phyloP scores from a whole-genome alignment of 148 eudicot genomes.

The Selenicereus undatus region DNA sequence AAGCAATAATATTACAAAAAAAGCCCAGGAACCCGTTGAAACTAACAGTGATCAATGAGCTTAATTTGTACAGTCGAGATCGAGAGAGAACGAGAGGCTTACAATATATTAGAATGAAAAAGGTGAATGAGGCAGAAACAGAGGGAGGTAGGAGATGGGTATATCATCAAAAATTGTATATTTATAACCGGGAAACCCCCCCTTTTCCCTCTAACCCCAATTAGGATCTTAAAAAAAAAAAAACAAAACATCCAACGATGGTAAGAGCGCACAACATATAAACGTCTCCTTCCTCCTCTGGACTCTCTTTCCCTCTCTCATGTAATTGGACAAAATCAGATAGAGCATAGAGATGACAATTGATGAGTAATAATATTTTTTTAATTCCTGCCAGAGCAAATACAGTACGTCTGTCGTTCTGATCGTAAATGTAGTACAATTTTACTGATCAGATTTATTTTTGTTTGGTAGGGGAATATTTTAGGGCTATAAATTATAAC shows the following conservation, averaged over 20 bases:
- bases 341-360: not conserved
- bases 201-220: not conserved
- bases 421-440: not conserved
- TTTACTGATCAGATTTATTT: not conserved
- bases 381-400: not conserved
- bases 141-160: conserved; percentile 48
- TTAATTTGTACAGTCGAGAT: not conserved
- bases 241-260: conserved; percentile 15
- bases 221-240: not conserved
- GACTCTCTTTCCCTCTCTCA: not conserved
- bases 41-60: not conserved
- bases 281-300: not conserved
- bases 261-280: conserved; percentile 14
- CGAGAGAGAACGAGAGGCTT: conserved; percentile 31
- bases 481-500: too few species aligned
- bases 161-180: conserved; percentile 16
- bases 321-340: conserved; percentile 13
- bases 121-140: conserved; percentile 18
- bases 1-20: not conserved
- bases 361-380: not conserved
- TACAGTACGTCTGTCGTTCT: not conserved
- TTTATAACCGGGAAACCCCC: conserved; percentile 21
- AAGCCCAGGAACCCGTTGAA: conserved; percentile 9
- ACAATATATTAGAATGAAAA: conserved; percentile 27
- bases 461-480: too few species aligned